Evolutionary conservation across 1,284 basidiomycete genomes (phyloP), one percentile per base, ranked within the genome.

Genomic region (Puccinia hordei): DNA sequence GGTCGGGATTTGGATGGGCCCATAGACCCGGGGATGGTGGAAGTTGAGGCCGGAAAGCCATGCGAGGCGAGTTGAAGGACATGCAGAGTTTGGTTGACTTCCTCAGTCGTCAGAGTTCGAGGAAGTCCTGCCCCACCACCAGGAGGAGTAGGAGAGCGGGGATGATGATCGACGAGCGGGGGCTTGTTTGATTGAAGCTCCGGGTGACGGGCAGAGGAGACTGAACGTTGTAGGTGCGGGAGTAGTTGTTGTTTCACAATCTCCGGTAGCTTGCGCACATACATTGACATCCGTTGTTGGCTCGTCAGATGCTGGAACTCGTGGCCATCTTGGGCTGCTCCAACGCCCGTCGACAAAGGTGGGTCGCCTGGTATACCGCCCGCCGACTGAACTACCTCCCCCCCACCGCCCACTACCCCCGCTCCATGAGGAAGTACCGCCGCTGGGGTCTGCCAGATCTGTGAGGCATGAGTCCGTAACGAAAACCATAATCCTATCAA

Each of bases 401-500:
- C 19, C 90, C 84, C 72, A 3, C 8, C 15, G 8, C 46, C n/a
- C 33, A n/a, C 35, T 38, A 49, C 61, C 1, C 35, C 61, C 10
- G 19, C 35, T 85, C 84, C 63, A 94, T 93, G 79, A 90, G 85
- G 1, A 89, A 38, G 61, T 6, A 87, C 80, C 93, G 90, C 83
- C 95, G 88, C 17, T 95, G 88, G 81, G 91, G 92, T 84, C 85
- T 99, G 95, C 97, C 97, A 99, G 83, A 99, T 99, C 85, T 99
- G 97, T 19, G 93, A 92, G 2, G 97, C 97, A 85, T 99, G 97
- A 0, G 97, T 99, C 65, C 95, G 92, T 24, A 99, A 90, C 65
- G 96, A 98, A 88, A 99, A 99, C 97, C 97, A 99, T 0, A 99
- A 88, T 49, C 97, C 97, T 81, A 99, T 91, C 65, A 97, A 89